Evolutionary conservation across 108 stramenopile species (phyloP).

Genomic region (Fragilaria radians): DNA sequence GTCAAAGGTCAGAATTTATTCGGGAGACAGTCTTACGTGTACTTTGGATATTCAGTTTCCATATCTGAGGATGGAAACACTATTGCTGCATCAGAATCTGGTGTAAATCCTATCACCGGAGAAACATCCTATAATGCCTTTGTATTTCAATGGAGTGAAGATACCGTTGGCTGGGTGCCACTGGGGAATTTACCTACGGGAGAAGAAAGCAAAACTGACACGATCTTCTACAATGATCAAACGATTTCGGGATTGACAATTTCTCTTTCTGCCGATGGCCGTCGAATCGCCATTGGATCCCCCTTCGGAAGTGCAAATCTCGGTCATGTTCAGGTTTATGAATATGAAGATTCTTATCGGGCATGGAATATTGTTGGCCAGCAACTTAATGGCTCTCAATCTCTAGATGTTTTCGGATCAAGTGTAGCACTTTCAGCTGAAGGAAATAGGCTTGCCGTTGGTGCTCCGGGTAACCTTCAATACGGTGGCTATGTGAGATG

Average conservation of each 20-base stretch:
- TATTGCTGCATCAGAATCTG: constrained; percentile 25
- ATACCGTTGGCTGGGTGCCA: neutral
- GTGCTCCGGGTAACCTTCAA: constrained; percentile 40
- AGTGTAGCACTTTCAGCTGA: constrained; percentile 41
- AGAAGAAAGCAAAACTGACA: neutral
- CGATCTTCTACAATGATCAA: no score
- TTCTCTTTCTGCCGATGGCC: constrained; percentile 6
- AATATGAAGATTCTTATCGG: neutral
- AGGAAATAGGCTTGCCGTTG: constrained; percentile 38
- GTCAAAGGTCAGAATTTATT: constrained; percentile 15
- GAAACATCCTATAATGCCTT: neutral
- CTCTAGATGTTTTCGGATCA: constrained; percentile 43
- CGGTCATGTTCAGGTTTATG: constrained; percentile 27
- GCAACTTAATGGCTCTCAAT: constrained; percentile 15
- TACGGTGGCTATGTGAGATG: constrained; percentile 56
- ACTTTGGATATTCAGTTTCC: constrained; percentile 24
- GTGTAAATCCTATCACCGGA: constrained; percentile 1
- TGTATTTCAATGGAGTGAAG: neutral
- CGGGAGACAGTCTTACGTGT: constrained; percentile 6
- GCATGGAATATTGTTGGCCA: constrained; percentile 9
- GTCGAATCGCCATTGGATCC: constrained; percentile 2
- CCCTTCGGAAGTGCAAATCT: neutral
- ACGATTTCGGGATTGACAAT: neutral
- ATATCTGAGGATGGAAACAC: constrained; percentile 25
- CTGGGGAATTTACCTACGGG: no score